Evolutionary conservation across 371 early-diverging fungal species (phyloP).

Genomic region (Syncephalastrum monosporum): DNA sequence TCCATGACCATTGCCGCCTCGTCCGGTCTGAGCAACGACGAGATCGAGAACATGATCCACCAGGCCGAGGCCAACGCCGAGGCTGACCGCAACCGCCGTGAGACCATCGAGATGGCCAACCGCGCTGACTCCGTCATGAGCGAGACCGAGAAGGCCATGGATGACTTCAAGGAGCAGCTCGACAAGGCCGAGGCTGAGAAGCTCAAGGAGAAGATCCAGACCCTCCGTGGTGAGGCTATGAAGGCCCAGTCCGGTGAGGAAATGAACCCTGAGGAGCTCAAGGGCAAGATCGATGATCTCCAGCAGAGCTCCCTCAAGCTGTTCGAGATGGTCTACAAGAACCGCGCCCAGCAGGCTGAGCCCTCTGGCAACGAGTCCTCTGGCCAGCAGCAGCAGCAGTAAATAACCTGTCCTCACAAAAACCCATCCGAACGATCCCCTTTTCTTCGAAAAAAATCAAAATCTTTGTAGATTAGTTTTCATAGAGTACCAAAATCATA

Average conservation of each 20-base stretch:
- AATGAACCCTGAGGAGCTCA: constrained; percentile 70
- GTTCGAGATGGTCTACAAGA: constrained; percentile 97
- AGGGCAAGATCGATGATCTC: constrained; percentile 76
- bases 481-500: too few relatives aligned
- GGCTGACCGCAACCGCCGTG: constrained; percentile 89
- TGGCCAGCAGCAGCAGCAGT: constrained; percentile 8
- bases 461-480: too few relatives aligned
- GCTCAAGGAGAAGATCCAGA: constrained; percentile 79
- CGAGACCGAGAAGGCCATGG: constrained; percentile 93
- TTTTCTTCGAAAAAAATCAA: constrained; percentile 4
- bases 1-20: constrained; percentile 96
- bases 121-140: constrained; percentile 87
- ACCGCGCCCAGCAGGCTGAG: constrained; percentile 32
- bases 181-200: constrained; percentile 79
- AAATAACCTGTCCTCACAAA: constrained; percentile 2
- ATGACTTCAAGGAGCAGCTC: constrained; percentile 92
- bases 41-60: constrained; percentile 96
- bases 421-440: background rate
- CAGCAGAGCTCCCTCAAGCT: constrained; percentile 90
- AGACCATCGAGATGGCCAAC: constrained; percentile 93
- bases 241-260: constrained; percentile 69
- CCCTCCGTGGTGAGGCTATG: constrained; percentile 67
- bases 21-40: constrained; percentile 93
- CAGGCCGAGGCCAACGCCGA: constrained; percentile 93
- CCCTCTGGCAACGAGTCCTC: constrained; percentile 3